Conservation (phyloP, 345 rosid genomes). For the Camelina neglecta region DNA sequence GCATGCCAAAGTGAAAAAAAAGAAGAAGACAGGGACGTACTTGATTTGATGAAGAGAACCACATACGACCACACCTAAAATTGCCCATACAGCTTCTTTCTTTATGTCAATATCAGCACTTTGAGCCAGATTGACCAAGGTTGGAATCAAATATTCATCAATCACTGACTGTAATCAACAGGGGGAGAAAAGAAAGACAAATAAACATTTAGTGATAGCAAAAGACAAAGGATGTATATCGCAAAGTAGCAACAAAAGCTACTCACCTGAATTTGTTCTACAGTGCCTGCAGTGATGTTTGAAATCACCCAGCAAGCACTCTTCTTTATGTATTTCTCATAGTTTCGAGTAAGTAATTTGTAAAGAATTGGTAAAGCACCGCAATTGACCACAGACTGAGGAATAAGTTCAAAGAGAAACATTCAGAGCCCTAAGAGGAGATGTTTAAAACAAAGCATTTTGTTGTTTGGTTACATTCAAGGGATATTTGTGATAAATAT, state of each 20-base stretch:
- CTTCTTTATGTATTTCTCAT: not conserved
- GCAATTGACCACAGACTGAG: not conserved
- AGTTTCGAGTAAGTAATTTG: not conserved
- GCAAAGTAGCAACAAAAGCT: not conserved
- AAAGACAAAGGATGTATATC: not conserved
- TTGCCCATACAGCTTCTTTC: not conserved
- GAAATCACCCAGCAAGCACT: not conserved
- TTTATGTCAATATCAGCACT: not conserved
- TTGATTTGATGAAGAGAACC: not conserved
- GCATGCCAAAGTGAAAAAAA: not conserved
- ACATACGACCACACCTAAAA: not conserved
- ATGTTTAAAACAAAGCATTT: not conserved
- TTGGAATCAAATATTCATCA: not conserved
- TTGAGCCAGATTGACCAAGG: not conserved
- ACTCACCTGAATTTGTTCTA: not conserved
- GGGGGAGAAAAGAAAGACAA: not conserved
- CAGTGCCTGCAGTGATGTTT: conserved; percentile 8
- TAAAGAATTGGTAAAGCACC: not conserved
- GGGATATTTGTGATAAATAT: not conserved
- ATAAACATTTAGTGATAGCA: conserved; percentile 1
- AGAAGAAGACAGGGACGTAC: not conserved
- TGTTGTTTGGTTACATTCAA: not conserved
- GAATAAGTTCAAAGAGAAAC: not conserved
- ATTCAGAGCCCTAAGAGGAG: not conserved
- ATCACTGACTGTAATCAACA: not conserved